Percentiles rank a stretch among this genome's conserved stretches.
These are phyloP conservation scores for Harringtonia aguacate DNA, from an alignment of 2,329 filamentous ascomycete species.

Conservation along the genomic window DNA sequence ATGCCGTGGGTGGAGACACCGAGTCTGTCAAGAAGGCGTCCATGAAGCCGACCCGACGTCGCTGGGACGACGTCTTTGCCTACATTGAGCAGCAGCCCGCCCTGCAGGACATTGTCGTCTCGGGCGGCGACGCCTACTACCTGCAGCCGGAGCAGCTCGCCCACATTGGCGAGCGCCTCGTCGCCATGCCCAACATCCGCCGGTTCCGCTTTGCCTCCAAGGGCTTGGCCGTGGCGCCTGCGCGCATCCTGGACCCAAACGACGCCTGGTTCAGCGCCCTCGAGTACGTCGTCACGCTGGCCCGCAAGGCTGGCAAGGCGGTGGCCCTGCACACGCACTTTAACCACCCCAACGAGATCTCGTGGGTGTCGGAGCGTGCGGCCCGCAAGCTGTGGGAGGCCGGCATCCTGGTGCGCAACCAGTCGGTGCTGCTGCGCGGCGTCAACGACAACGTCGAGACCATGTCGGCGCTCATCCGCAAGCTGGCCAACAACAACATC, in stretches of 20 bases:
- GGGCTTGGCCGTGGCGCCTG: conserved; percentile 48
- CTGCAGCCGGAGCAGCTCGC: conserved; percentile 40
- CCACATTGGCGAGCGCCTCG: conserved; percentile 42
- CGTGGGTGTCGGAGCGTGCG: conserved; percentile 45
- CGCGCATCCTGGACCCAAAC: conserved; percentile 35
- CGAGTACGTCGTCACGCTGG: conserved; percentile 37
- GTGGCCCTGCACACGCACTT: conserved; percentile 56
- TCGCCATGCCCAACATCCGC: conserved; percentile 45
- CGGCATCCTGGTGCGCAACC: conserved; percentile 47
- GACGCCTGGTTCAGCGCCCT: conserved; percentile 45
- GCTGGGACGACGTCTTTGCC: conserved; percentile 46
- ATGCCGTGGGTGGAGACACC: conserved; percentile 45
- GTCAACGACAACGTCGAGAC: conserved; percentile 45
- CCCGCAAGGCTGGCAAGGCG: conserved; percentile 42
- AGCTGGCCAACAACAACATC: conserved; percentile 44
- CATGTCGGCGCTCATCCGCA: conserved; percentile 42
- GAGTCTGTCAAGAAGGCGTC: conserved; percentile 34
- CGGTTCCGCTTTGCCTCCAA: conserved; percentile 53
- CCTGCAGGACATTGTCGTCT: conserved; percentile 50
- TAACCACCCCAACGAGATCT: conserved; percentile 51
- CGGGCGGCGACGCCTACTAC: conserved; percentile 52
- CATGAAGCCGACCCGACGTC: conserved; percentile 25
- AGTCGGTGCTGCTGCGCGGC: conserved; percentile 46
- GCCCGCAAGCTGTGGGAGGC: conserved; percentile 37
- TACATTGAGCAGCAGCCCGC: conserved; percentile 40